Percentiles rank a stretch among this genome's conserved stretches.
Evolutionary conservation across 768 basidiomycete species (phyloP).

Genomic region (Leccinum truebloodii): DNA sequence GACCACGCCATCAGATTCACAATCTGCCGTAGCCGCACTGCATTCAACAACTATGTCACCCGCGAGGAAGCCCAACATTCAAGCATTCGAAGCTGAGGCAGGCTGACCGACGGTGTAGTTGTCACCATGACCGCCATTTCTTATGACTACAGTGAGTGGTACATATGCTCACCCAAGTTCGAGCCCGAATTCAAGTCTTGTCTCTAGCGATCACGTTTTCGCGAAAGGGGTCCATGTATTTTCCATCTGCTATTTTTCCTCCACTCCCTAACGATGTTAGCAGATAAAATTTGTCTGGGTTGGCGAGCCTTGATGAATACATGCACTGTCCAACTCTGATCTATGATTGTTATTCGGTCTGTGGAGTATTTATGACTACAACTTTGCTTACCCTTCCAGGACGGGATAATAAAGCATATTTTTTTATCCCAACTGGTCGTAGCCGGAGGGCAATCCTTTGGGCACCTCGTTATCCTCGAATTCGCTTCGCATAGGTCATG

Average conservation of each 20-base stretch:
- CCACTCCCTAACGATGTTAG: background rate
- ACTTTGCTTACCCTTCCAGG: too few relatives aligned
- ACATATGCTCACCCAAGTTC: background rate
- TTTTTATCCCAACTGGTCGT: too few relatives aligned
- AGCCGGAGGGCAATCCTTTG: too few relatives aligned
- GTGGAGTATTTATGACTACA: background rate
- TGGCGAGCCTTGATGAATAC: background rate
- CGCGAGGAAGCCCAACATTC: conserved; percentile 3
- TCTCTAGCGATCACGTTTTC: conserved; percentile 18
- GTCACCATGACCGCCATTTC: conserved; percentile 5
- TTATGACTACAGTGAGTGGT: conserved; percentile 25
- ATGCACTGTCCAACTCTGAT: background rate
- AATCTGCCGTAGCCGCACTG: conserved; percentile 3
- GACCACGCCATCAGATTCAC: conserved; percentile 17
- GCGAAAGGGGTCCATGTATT: conserved; percentile 14
- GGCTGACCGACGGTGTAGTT: conserved; percentile 12
- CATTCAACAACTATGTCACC: conserved; percentile 6
- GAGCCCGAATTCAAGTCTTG: background rate
- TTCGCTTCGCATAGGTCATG: too few relatives aligned
- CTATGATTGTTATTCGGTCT: background rate
- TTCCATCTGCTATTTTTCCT: background rate
- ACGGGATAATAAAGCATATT: too few relatives aligned
- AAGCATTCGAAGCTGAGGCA: background rate
- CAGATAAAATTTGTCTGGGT: conserved; percentile 24
- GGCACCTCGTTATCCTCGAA: too few relatives aligned